Base-by-base conservation (phyloP, 768 basidiomycete genomes). In the Kwoniella pini region DNA sequence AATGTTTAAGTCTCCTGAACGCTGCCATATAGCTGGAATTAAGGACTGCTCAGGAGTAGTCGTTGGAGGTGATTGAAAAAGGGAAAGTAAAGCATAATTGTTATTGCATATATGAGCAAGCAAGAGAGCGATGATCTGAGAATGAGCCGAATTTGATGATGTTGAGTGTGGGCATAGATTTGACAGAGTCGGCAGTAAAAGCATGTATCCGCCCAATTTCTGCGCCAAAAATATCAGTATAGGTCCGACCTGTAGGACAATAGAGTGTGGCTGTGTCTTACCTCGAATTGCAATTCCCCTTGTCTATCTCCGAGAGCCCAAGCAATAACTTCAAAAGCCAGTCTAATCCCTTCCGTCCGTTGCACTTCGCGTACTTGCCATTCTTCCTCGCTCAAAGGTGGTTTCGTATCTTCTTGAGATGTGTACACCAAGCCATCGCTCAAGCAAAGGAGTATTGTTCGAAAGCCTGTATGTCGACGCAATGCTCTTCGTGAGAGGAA, bases 31-130 rank as follows among this genome's bases (percentile, higher is more conserved):
- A 19, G 33, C 19, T 1, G 45, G 17, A 5, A 46, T 28, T 12
- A 48, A 22, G 21, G 33, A 21, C 17, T 49, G 27, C 45, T 54
- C 42, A 1, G 56, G 4, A 13, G 36, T 22, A 7, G 40, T 10
- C 13, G 57, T 36, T 0, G 53, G 45, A 22, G 40, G 43, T 12
- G 52, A 30, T 19, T 54, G 45, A 53, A 73, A 71, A 11, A 76
- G 54, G 15, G 57, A 60, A 4, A 71, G 26, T 36, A 76, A 60
- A 10, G 68, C 65, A 44, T 74, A 69, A 51, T 77, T 72, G 56
- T 67, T 64, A 48, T 62, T 64, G 50, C 74, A 67, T n/a, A 74
- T 71, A 46, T 68, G 64, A 0, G 76, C 64, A 52, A 76, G 57
- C 1, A 77, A 67, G 9, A 67, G 44, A 17, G 74, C 66, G 12